Percentiles rank a stretch among this genome's conserved stretches.
These are phyloP conservation scores for Psilocybe sp. DNA, from an alignment of 768 basidiomycete species.

Conservation along the genomic window DNA sequence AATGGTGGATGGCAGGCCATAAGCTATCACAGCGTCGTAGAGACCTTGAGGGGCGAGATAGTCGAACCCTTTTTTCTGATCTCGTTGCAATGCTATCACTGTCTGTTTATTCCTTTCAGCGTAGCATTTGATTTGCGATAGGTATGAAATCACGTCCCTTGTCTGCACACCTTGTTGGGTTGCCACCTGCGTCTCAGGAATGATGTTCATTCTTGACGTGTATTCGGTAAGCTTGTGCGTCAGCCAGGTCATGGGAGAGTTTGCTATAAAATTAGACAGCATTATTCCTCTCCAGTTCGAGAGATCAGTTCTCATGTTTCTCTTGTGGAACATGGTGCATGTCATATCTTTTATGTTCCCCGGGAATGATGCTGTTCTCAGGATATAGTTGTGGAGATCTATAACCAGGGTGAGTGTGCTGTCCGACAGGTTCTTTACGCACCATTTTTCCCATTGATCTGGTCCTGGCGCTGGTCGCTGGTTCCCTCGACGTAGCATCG, in stretches of 20 bases:
- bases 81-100: no score
- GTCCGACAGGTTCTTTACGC: constrained; percentile 22
- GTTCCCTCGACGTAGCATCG: constrained; percentile 23
- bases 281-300: constrained; percentile 26
- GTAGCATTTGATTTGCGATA: constrained; percentile 19
- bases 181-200: constrained; percentile 24
- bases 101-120: no score
- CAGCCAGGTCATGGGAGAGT: constrained; percentile 26
- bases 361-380: constrained; percentile 21
- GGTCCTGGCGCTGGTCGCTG: constrained; percentile 25
- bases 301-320: constrained; percentile 18
- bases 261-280: constrained; percentile 20
- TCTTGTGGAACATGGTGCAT: constrained; percentile 26
- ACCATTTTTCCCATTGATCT: constrained; percentile 36
- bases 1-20: no score
- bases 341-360: constrained; percentile 21
- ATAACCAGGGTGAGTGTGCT: constrained; percentile 16
- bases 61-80: no score
- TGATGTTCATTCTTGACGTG: constrained; percentile 10
- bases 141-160: constrained; percentile 20
- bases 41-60: no score
- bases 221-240: constrained; percentile 21
- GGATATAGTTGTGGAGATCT: constrained; percentile 24
- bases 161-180: constrained; percentile 25
- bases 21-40: no score